Conservation (phyloP, 192 early-diverging fungal genomes). For the Diversispora epigaea region DNA sequence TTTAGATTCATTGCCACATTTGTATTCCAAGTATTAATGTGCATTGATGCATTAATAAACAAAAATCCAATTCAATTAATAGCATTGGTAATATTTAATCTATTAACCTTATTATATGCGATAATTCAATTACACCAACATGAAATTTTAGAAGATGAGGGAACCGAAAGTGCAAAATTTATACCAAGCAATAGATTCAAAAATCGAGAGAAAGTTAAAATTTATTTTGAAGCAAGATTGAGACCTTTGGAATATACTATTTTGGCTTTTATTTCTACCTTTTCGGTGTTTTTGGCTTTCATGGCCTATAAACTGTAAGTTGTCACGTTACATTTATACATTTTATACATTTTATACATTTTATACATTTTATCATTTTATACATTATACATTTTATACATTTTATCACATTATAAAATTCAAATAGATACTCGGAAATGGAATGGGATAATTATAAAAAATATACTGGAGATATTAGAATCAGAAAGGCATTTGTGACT, state of each 20-base stretch:
- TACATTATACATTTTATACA: too few relatives aligned
- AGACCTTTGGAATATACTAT: constrained; percentile 48
- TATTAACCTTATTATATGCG: constrained; percentile 63
- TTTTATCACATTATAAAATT: too few relatives aligned
- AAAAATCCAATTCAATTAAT: constrained; percentile 89
- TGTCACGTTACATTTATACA: too few relatives aligned
- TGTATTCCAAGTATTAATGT: constrained; percentile 11
- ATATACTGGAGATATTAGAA: constrained; percentile 45
- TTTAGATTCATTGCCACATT: constrained; percentile 26
- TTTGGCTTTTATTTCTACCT: constrained; percentile 42
- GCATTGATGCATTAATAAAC: constrained; percentile 9
- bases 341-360: too few relatives aligned
- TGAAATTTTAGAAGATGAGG: constrained; percentile 24
- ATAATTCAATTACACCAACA: constrained; percentile 61
- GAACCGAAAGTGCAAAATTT: background rate
- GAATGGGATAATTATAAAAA: constrained; percentile 50
- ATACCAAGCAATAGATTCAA: background rate
- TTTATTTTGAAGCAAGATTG: constrained; percentile 36
- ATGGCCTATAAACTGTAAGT: constrained; percentile 34
- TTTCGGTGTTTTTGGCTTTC: constrained; percentile 34
- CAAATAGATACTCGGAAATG: constrained; percentile 34
- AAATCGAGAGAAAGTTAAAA: background rate
- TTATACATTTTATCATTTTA: too few relatives aligned
- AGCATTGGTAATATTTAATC: constrained; percentile 68
- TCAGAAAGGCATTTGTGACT: constrained; percentile 36